Percentiles rank a stretch among this genome's conserved stretches.
Evolutionary conservation across 805 yeast genomes (phyloP).

Genomic region (Wickerhamomyces ciferrii): DNA sequence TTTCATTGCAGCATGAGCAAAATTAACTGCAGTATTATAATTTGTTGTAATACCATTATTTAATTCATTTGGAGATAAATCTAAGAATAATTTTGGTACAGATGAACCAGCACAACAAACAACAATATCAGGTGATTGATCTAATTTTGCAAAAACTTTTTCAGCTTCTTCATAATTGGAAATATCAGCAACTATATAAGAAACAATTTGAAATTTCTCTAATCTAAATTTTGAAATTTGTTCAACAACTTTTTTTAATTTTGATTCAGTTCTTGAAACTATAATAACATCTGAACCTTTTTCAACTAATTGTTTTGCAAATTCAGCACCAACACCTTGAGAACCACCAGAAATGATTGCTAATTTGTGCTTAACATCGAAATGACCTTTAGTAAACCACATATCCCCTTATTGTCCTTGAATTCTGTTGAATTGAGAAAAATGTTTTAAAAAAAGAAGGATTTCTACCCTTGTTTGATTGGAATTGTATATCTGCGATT

Average conservation of each 20-base stretch:
- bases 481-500: too few species aligned
- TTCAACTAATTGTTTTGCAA: conserved; percentile 54
- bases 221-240: conserved; percentile 31
- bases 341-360: conserved; percentile 91
- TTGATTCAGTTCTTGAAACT: conserved; percentile 70
- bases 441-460: too few species aligned
- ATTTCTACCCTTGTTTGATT: too few species aligned
- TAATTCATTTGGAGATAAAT: conserved; percentile 54
- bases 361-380: conserved; percentile 29
- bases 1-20: conserved; percentile 61
- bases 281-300: conserved; percentile 62
- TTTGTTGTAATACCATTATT: conserved; percentile 59
- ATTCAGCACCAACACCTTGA: conserved; percentile 84
- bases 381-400: conserved; percentile 12
- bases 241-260: conserved; percentile 44
- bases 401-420: not conserved
- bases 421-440: too few species aligned
- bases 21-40: conserved; percentile 66
- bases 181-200: conserved; percentile 59
- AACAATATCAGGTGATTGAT: conserved; percentile 58
- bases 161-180: conserved; percentile 47
- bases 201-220: conserved; percentile 13
- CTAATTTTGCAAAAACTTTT: conserved; percentile 34
- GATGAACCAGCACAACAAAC: conserved; percentile 89
- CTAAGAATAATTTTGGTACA: conserved; percentile 70